phyloP scores from a whole-genome alignment of 1,284 basidiomycete species.

The Naganishia liquefaciens region DNA sequence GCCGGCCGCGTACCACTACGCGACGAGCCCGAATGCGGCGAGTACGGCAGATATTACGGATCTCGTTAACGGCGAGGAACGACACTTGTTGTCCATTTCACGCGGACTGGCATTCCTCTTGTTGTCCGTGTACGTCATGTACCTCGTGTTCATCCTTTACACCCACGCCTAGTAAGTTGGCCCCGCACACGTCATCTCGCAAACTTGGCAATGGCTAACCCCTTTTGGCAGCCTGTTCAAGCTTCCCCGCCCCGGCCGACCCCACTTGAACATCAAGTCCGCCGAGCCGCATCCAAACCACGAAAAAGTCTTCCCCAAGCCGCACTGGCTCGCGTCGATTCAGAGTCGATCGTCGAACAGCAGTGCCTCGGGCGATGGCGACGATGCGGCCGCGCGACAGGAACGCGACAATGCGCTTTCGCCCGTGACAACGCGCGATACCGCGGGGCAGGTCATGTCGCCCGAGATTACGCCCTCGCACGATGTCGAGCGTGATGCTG shows the following conservation, averaged over 20 bases:
- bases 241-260: conserved; percentile 24
- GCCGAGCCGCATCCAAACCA: conserved; percentile 45
- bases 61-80: conserved; percentile 17
- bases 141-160: conserved; percentile 57
- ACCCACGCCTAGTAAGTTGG: conserved; percentile 49
- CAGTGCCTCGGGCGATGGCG: conserved; percentile 8
- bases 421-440: conserved; percentile 9
- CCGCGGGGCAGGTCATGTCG: background rate
- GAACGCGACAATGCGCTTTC: conserved; percentile 18
- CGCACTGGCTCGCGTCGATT: conserved; percentile 50
- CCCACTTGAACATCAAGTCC: conserved; percentile 31
- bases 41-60: conserved; percentile 31
- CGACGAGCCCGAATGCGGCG: conserved; percentile 34
- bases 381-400: background rate
- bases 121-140: conserved; percentile 60
- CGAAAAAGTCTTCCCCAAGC: conserved; percentile 48
- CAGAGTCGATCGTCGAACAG: conserved; percentile 40
- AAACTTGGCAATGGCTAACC: background rate
- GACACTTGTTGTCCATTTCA: conserved; percentile 53
- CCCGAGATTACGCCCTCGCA: conserved; percentile 10
- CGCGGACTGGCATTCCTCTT: conserved; percentile 61
- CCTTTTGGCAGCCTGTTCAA: conserved; percentile 20
- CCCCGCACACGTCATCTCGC: background rate
- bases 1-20: conserved; percentile 59
- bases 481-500: conserved; percentile 25